phyloP scores from a whole-genome alignment of 179 eudicot genomes.

The Silene coronaria region DNA sequence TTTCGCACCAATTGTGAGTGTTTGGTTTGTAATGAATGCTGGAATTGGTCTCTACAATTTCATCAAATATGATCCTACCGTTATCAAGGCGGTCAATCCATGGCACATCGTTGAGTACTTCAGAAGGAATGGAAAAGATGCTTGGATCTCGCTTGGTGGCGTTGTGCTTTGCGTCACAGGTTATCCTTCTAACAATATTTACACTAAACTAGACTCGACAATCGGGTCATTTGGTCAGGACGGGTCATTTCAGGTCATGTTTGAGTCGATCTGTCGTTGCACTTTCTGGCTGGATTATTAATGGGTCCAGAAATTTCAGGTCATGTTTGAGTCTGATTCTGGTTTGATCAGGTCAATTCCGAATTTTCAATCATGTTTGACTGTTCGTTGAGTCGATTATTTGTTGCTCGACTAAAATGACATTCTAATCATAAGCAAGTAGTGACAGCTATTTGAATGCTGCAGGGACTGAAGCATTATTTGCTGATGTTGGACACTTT shows the following conservation, averaged over 20 bases:
- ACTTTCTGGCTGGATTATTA: too few relatives aligned
- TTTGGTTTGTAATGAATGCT: conserved; percentile 59
- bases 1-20: conserved; percentile 62
- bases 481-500: conserved; percentile 86
- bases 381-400: too few relatives aligned
- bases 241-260: too few relatives aligned
- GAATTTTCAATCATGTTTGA: too few relatives aligned
- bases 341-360: too few relatives aligned
- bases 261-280: too few relatives aligned
- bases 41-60: conserved; percentile 65
- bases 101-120: conserved; percentile 55
- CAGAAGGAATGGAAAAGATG: conserved; percentile 52
- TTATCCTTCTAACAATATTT: not conserved
- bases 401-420: too few relatives aligned
- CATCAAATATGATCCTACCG: conserved; percentile 51
- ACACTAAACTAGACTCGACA: too few relatives aligned
- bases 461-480: conserved; percentile 80
- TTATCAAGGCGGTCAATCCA: conserved; percentile 72
- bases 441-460: not conserved
- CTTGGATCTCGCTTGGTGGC: conserved; percentile 92
- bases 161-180: conserved; percentile 67
- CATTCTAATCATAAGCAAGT: not conserved
- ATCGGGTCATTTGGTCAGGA: too few relatives aligned
- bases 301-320: too few relatives aligned
- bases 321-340: too few relatives aligned